Conservation (phyloP, 257 asterid species). For the Primulina tabacum region DNA sequence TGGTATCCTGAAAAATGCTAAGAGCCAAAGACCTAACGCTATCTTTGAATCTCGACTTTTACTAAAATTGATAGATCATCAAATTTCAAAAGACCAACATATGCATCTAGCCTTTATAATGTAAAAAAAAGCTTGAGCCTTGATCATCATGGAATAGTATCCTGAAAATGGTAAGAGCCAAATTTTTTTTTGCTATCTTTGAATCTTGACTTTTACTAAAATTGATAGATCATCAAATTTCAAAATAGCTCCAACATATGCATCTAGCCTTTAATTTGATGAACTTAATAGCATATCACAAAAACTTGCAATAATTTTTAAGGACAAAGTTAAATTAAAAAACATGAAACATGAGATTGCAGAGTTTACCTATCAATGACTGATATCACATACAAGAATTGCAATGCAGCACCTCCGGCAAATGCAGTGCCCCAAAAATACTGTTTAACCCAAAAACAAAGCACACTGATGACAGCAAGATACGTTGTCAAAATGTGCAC, state of each 20-base stretch:
- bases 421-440: slow-evolving; percentile 90
- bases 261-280: neutral
- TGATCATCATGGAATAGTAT: too few relatives aligned
- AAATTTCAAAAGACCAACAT: too few relatives aligned
- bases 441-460: slow-evolving; percentile 84
- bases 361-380: slow-evolving; percentile 79
- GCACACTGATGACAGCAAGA: slow-evolving; percentile 90
- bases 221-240: too few relatives aligned
- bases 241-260: too few relatives aligned
- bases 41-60: neutral
- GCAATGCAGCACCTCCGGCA: slow-evolving; percentile 87
- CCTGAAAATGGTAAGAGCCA: too few relatives aligned
- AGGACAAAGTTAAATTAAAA: slow-evolving; percentile 4
- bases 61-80: neutral
- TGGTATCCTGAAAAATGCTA: too few relatives aligned
- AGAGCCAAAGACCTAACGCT: too few relatives aligned
- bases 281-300: too few relatives aligned
- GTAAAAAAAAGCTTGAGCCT: neutral
- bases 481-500: slow-evolving; percentile 91
- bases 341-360: slow-evolving; percentile 9
- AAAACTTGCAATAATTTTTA: neutral
- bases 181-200: neutral
- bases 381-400: slow-evolving; percentile 83
- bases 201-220: neutral
- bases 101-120: too few relatives aligned